Evolutionary conservation across 202 grass and related monocot genomes (phyloP), one percentile per base, ranked within the genome.

Genomic region (Cymbopogon flexuosus): DNA sequence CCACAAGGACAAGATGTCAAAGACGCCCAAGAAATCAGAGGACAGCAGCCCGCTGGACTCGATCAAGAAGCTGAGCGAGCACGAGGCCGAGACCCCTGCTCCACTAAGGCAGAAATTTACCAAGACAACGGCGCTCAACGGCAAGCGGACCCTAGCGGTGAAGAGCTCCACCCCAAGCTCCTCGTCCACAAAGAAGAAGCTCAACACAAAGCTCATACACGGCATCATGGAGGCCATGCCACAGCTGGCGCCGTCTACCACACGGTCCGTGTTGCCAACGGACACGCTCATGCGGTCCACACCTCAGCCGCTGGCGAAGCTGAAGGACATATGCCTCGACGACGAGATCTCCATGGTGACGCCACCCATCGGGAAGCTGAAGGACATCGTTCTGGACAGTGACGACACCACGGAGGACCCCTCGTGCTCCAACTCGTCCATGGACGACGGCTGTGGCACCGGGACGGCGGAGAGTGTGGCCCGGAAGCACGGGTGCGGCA

Each of bases 211-310:
- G 41, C 81, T 98, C 41, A 91, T 91, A 45, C 92, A 86, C 9
- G 96, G 96, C 63, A 88, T 91, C 70, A 88, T 93, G 83, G 86
- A 91, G 86, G 86, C 92, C 13, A 91, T 98, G 95, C 95, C 95
- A 9, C 84, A 91, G 22, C 34, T 98, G 65, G 88, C 82, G 0
- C 35, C 70, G 0, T 15, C 90, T 14, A 9, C 65, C 6, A 4
- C 21, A 1, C 63, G 33, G 1, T 21, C 77, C 1, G 45, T 36
- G 14, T 76, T 80, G 0, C 60, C 85, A 1, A 39, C 75, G 3
- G 37, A 37, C 68, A 71, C 70, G 29, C 58, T 84, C 41, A 70
- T 70, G 13, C 66, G 61, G 73, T 67, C 68, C 24, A 69, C 88
- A 27, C 78, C 78, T 2, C 43, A 56, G 15, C 36, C 80, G 23